phyloP scores from a whole-genome alignment of 2,329 filamentous ascomycete species.

The Fusarium annulatum region DNA sequence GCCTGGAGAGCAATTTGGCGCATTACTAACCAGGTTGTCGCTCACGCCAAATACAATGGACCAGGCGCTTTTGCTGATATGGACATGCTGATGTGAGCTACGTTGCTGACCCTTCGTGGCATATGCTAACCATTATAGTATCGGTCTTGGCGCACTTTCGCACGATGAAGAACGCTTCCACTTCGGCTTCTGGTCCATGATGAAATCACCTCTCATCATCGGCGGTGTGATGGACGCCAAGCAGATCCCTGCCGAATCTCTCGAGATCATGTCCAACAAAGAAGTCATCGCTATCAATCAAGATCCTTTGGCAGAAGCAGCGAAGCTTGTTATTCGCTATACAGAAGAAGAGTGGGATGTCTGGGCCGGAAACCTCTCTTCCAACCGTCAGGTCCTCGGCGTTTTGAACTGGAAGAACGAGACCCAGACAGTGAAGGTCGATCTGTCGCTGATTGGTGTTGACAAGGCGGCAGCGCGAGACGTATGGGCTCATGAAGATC shows the following conservation, averaged over 20 bases:
- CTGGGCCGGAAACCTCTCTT: constrained; percentile 61
- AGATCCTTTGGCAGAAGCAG: constrained; percentile 63
- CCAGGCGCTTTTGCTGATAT: constrained; percentile 62
- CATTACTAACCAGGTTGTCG: constrained; percentile 63
- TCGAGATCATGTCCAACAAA: constrained; percentile 59
- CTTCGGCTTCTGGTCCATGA: constrained; percentile 63
- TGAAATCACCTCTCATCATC: constrained; percentile 62
- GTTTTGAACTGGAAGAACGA: constrained; percentile 63
- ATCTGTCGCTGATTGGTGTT: constrained; percentile 55
- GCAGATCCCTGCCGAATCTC: constrained; percentile 52
- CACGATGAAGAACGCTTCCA: constrained; percentile 62
- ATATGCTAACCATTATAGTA: constrained; percentile 40
- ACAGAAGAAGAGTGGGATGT: constrained; percentile 62
- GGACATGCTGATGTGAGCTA: constrained; percentile 61
- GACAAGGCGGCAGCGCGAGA: constrained; percentile 53
- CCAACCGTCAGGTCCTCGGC: constrained; percentile 55
- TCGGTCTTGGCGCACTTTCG: constrained; percentile 60
- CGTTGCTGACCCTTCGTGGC: accelerated
- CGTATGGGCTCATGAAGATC: constrained; percentile 54
- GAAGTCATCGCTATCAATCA: constrained; percentile 70
- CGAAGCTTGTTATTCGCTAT: constrained; percentile 60
- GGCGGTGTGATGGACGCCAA: constrained; percentile 56
- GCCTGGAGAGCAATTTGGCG: constrained; percentile 63
- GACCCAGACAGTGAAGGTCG: constrained; percentile 54
- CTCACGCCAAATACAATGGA: constrained; percentile 56